Conservation (phyloP, 306 rosid genomes). For the Casuarina equisetifolia region DNA sequence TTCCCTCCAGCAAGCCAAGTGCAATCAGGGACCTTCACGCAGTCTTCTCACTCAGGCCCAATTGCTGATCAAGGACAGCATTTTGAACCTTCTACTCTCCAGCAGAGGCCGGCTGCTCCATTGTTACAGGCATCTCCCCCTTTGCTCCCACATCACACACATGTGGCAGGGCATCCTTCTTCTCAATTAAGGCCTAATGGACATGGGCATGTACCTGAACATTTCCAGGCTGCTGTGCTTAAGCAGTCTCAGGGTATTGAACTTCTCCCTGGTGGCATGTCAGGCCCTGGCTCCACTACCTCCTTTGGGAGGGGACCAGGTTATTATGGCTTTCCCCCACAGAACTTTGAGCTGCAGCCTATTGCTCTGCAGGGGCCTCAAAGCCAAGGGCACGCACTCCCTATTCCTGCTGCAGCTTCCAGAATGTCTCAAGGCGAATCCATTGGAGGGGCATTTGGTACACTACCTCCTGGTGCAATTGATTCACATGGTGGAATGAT, state of each 20-base stretch:
- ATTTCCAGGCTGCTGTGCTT: slow-evolving; percentile 22
- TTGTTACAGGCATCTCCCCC: slow-evolving; percentile 45
- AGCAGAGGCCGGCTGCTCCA: slow-evolving; percentile 44
- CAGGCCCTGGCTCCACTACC: slow-evolving; percentile 30
- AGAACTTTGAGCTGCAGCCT: slow-evolving; percentile 39
- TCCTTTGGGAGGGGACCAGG: slow-evolving; percentile 38
- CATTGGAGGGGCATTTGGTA: slow-evolving; percentile 48
- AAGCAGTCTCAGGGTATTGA: slow-evolving; percentile 26
- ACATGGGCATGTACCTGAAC: slow-evolving; percentile 33
- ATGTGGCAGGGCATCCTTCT: slow-evolving; percentile 38
- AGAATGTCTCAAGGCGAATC: slow-evolving; percentile 45
- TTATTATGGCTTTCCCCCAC: slow-evolving; percentile 44
- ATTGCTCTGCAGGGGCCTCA: slow-evolving; percentile 45
- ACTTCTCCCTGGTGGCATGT: slow-evolving; percentile 30
- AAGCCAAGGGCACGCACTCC: slow-evolving; percentile 55
- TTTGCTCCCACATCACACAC: slow-evolving; percentile 49
- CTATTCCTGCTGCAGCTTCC: slow-evolving; percentile 47
- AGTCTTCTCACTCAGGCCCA: slow-evolving; percentile 41
- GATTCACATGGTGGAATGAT: slow-evolving; percentile 53
- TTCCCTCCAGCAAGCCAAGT: slow-evolving; percentile 27
- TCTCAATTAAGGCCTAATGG: slow-evolving; percentile 51
- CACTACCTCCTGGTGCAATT: slow-evolving; percentile 47
- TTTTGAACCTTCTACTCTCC: slow-evolving; percentile 41
- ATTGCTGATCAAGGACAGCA: slow-evolving; percentile 39
- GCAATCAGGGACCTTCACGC: slow-evolving; percentile 37